Evolutionary conservation across 352 stramenopile genomes (phyloP).

Genomic region (Phytophthora idaei): DNA sequence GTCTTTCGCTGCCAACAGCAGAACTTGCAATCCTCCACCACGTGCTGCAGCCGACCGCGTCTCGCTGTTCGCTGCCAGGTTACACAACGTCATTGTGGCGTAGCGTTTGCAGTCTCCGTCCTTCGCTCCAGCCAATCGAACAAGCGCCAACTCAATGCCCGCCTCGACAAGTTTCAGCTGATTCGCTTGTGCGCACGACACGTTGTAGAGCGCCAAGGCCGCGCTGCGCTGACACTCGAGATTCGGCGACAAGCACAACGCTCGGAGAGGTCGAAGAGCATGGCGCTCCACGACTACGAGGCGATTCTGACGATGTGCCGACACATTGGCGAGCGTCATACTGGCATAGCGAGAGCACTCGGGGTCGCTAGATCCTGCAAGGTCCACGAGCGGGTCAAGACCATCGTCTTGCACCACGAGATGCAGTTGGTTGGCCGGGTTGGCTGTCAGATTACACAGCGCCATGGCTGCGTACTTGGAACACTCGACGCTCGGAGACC

Average conservation of each 20-base stretch:
- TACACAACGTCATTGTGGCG: constrained; percentile 95
- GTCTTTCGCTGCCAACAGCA: constrained; percentile 90
- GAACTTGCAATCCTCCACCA: constrained; percentile 91
- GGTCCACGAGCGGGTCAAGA: constrained; percentile 78
- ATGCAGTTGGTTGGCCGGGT: constrained; percentile 90
- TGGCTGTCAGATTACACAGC: constrained; percentile 94
- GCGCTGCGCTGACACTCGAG: constrained; percentile 92
- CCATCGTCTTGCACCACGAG: constrained; percentile 85
- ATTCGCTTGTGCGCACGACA: constrained; percentile 92
- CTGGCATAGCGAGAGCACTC: constrained; percentile 90
- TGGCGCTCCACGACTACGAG: constrained; percentile 89
- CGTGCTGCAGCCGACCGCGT: constrained; percentile 87
- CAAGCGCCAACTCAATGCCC: constrained; percentile 87
- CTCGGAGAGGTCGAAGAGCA: constrained; percentile 78
- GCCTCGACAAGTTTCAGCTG: constrained; percentile 90
- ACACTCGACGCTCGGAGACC: constrained; percentile 55
- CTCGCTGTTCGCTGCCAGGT: constrained; percentile 94
- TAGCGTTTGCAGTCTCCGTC: constrained; percentile 95
- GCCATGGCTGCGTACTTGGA: constrained; percentile 93
- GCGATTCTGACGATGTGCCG: constrained; percentile 89
- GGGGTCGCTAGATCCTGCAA: constrained; percentile 67
- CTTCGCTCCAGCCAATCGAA: constrained; percentile 78
- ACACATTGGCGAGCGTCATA: constrained; percentile 95
- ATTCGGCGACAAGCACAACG: constrained; percentile 78
- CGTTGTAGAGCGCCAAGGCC: constrained; percentile 94